Evolutionary conservation across 169 alveolate genomes (phyloP), one percentile per base, ranked within the genome.

Genomic region (Plasmodium reichenowi): DNA sequence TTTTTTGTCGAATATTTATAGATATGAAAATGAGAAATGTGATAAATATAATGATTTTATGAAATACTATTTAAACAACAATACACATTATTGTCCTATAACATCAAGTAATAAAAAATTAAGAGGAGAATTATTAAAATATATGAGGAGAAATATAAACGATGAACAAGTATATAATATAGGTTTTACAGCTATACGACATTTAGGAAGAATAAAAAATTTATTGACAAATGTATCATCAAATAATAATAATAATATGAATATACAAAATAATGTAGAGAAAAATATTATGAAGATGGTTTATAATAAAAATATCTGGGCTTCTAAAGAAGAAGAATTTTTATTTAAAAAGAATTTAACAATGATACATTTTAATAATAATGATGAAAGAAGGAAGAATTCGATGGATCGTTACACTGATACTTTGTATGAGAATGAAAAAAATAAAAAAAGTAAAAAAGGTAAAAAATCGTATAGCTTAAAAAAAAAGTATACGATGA

Each of bases 151-250:
- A 8, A 68, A 68, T 56, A 47, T 83, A 62, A 67, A 83, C 2
- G 59, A 52, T 47, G 58, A 59, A 26, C 47, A 75, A 7, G 85
- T 52, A 43, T 83, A 54, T 56, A 70, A 68, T 43, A 29, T 83
- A 2, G 91, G 91, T 20, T 83, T 83, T 20, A 83, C 91, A 0
- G 91, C 91, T 32, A 68, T 80, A 20, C 29, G 90, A 3, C 90
- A 80, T 54, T 62, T 80, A 15, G 72, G 83, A 2, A 43, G 90
- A 13, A 72, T 80, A n/a, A 67, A 80, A 52, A 68, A 68, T 17
- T 29, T 48, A 20, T 3, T 29, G 15, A 3, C n/a, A 9, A 72
- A 7, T 15, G 13, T 45, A 72, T 6, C 64, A 56, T 15, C 15
- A 0, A 22, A 54, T n/a, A 52, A 54, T 10, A 54, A 54, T 1